Percentiles rank a stretch among this genome's conserved stretches.
phyloP scores from a whole-genome alignment of 495 filamentous ascomycete genomes.

The Penicillium nucicola region DNA sequence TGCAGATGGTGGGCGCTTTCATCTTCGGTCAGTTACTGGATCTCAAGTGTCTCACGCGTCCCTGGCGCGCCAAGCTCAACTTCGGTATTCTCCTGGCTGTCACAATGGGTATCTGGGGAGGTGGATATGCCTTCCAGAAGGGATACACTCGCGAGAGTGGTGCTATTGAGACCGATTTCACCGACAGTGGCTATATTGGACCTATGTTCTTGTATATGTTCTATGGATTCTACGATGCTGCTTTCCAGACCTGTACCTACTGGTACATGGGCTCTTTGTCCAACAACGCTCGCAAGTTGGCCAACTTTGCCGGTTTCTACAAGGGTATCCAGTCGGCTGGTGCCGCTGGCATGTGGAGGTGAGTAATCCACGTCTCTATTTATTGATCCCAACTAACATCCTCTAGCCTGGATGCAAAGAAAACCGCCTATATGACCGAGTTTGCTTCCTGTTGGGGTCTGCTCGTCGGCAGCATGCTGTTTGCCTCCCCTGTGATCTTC shows the following conservation, averaged over 20 bases:
- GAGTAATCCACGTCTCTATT: constrained; percentile 15
- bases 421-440: constrained; percentile 61
- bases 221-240: constrained; percentile 87
- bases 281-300: constrained; percentile 87
- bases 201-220: constrained; percentile 93
- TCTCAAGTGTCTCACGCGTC: constrained; percentile 57
- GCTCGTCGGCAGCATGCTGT: constrained; percentile 64
- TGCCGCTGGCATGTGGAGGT: constrained; percentile 80
- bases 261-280: constrained; percentile 93
- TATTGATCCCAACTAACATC: neutral
- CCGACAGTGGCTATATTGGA: constrained; percentile 62
- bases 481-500: constrained; percentile 78
- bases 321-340: constrained; percentile 97
- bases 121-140: constrained; percentile 77
- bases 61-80: constrained; percentile 69
- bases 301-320: constrained; percentile 94
- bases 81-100: constrained; percentile 65
- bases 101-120: constrained; percentile 84
- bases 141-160: constrained; percentile 54
- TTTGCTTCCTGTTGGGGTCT: constrained; percentile 69
- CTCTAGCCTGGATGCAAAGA: constrained; percentile 56
- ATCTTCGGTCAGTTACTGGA: constrained; percentile 78
- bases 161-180: constrained; percentile 59
- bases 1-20: constrained; percentile 83
- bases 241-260: constrained; percentile 83